Evolutionary conservation across 73 alveolate species (phyloP).

Genomic region (Paraurostyla sp.): DNA sequence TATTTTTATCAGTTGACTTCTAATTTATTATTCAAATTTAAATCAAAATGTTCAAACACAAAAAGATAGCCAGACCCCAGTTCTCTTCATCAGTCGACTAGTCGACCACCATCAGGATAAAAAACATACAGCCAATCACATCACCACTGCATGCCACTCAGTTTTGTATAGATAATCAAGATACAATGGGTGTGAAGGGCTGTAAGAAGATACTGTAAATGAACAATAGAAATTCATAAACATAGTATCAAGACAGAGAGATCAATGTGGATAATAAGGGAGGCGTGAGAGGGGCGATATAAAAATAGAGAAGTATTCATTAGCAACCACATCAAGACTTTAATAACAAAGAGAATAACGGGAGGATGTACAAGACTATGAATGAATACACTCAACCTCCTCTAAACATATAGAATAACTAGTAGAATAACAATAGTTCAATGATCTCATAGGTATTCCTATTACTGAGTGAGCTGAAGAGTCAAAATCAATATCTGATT

Average conservation of each 20-base stretch:
- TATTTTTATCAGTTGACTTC: background rate
- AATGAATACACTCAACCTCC: background rate
- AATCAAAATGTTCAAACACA: slow-evolving; percentile 50
- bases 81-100: background rate
- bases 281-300: background rate
- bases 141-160: too few relatives aligned
- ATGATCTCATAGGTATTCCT: background rate
- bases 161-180: too few relatives aligned
- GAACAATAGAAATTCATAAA: background rate
- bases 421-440: background rate
- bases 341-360: too few relatives aligned
- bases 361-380: too few relatives aligned
- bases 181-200: too few relatives aligned
- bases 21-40: slow-evolving; percentile 54
- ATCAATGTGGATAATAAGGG: background rate
- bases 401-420: too few relatives aligned
- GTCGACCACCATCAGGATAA: background rate
- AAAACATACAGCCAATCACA: background rate
- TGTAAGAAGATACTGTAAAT: background rate
- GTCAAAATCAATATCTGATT: background rate
- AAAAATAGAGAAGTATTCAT: too few relatives aligned
- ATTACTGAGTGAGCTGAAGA: slow-evolving; percentile 20
- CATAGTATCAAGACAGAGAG: background rate
- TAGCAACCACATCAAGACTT: too few relatives aligned
- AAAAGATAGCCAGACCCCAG: slow-evolving; percentile 4